Evolutionary conservation across 1,139 yeast genomes (phyloP), one percentile per base, ranked within the genome.

Genomic region (Debaryomycetaceae sp.): DNA sequence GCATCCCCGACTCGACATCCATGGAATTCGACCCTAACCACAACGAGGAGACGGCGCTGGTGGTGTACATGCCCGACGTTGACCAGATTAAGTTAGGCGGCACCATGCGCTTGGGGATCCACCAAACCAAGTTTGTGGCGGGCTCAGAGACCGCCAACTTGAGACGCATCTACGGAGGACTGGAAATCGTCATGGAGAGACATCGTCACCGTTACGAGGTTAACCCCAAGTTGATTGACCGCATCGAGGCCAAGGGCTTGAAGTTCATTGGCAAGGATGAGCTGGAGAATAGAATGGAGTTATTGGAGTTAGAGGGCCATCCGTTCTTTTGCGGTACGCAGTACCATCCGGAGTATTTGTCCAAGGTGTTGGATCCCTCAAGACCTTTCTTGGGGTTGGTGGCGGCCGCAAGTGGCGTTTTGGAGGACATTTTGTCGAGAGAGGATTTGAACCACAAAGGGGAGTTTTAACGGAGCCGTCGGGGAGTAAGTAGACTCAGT

Each of bases 131-230:
- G 46, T 93, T 93, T 71, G 82, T 78, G 50, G 64, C 65, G 10
- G 78, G 69, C 42, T 61, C 85, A 27, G 80, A 83, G 45, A 71
- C 79, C 77, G 76, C 91, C 34, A 73, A 68, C 42, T 75, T 91
- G 50, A 79, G 86, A 58, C 74, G 78, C 61, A 71, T 93, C 37
- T 91, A 93, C 57, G 95, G 94, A 35, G 78, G 76, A 37, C 71
- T 74, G 20, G 70, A 66, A 5, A 64, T 72, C 29, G 93, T 89
- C 32, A 69, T 70, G 43, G 99, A 91, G 67, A 86, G 99, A 75
- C 99, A 91, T 58, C 83, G 99, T 70, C 99, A 91, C 61, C 81
- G 99, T 66, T 91, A 93, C 57, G 98, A 91, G 61, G 88, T 91
- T 45, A 91, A 88, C 64, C 98, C 98, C 10, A 74, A 74, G 42